These are phyloP conservation scores for Aquilaria malaccensis DNA, from an alignment of 345 rosid species.

Conservation along the genomic window DNA sequence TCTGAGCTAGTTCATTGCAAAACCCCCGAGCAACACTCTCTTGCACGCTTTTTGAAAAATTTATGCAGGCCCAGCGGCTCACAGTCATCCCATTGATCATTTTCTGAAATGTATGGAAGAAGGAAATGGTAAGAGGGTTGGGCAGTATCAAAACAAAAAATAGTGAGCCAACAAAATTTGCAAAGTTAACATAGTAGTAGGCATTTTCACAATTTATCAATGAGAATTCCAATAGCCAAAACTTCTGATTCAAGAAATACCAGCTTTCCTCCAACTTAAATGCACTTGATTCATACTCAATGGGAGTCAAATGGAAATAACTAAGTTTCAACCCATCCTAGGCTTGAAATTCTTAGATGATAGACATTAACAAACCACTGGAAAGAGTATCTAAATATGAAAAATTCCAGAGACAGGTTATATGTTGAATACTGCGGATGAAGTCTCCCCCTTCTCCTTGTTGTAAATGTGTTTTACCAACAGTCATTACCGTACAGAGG, in stretches of 20 bases:
- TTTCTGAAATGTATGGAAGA: constrained; percentile 40
- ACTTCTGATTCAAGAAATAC: too few species aligned
- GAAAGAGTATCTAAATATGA: too few species aligned
- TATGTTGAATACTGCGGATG: too few species aligned
- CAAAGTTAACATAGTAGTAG: not conserved
- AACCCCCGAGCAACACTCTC: constrained; percentile 89
- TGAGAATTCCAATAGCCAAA: not conserved
- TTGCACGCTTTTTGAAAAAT: constrained; percentile 94
- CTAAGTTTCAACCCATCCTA: not conserved
- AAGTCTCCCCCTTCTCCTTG: not conserved
- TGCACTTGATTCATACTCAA: not conserved
- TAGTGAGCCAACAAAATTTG: not conserved
- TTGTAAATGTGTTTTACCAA: not conserved
- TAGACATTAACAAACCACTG: not conserved
- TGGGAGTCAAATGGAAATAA: too few species aligned
- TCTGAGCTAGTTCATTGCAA: constrained; percentile 88
- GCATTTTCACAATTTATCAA: not conserved
- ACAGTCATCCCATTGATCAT: constrained; percentile 99
- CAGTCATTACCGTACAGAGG: not conserved
- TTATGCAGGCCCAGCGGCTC: constrained; percentile 91
- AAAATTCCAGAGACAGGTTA: too few species aligned
- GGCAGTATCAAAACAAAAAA: not conserved
- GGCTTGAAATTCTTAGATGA: not conserved
- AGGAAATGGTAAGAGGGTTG: constrained; percentile 8
- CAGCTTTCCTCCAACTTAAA: too few species aligned